Evolutionary conservation across 2,329 filamentous ascomycete genomes (phyloP).

Genomic region (Fusarium siculi): DNA sequence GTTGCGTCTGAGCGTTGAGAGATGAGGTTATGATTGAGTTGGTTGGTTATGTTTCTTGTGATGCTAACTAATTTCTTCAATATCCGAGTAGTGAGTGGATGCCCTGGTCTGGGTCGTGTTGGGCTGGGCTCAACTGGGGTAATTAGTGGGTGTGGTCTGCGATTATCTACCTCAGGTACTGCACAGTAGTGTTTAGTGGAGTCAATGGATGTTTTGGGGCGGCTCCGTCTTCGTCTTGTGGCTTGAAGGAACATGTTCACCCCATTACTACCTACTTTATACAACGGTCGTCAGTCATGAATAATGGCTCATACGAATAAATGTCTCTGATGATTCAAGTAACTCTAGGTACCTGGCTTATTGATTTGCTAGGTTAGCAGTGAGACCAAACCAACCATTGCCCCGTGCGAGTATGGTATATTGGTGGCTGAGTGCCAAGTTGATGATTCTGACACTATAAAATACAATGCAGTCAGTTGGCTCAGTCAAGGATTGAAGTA

Average conservation of each 20-base stretch:
- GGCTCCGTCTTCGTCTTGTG: slow-evolving; percentile 22
- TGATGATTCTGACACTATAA: slow-evolving; percentile 1
- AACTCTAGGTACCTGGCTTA: not conserved
- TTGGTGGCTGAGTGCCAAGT: slow-evolving; percentile 13
- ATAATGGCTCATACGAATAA: not conserved
- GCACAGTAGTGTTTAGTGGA: slow-evolving; percentile 12
- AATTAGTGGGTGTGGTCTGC: slow-evolving; percentile 17
- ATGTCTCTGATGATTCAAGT: slow-evolving; percentile 12
- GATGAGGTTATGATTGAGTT: not conserved
- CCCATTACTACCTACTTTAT: not conserved
- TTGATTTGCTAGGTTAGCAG: not conserved
- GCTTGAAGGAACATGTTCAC: slow-evolving; percentile 15
- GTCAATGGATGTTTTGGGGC: slow-evolving; percentile 7
- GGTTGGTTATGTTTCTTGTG: slow-evolving; percentile 16
- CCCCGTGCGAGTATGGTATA: slow-evolving; percentile 6
- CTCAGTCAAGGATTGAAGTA: not conserved
- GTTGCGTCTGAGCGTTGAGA: slow-evolving; percentile 5
- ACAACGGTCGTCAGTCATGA: not conserved
- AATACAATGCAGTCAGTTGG: not conserved
- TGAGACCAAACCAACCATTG: not conserved
- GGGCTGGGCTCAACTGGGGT: not conserved
- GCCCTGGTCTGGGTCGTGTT: not conserved
- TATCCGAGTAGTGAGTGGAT: slow-evolving; percentile 22
- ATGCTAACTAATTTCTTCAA: slow-evolving; percentile 37
- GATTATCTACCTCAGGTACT: not conserved